These are phyloP conservation scores for Apiotrichum laibachii DNA, from an alignment of 1,284 basidiomycete species.

Conservation along the genomic window DNA sequence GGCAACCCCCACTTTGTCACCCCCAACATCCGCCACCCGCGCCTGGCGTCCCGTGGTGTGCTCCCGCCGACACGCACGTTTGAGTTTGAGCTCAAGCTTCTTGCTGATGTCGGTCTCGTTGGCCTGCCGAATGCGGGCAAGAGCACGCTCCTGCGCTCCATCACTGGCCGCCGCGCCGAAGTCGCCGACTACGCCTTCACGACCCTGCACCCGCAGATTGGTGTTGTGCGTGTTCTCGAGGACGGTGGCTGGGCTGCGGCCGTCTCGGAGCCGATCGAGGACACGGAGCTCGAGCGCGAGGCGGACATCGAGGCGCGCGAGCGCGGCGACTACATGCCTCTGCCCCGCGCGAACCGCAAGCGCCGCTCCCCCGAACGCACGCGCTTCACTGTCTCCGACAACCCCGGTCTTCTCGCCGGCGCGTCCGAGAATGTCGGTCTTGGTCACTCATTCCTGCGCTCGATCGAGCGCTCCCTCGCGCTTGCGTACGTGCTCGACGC, in stretches of 20 bases:
- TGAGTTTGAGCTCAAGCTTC: slow-evolving; percentile 87
- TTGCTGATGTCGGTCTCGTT: slow-evolving; percentile 91
- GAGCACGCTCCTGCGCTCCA: slow-evolving; percentile 78
- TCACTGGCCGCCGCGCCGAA: slow-evolving; percentile 83
- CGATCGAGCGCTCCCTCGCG: slow-evolving; percentile 86
- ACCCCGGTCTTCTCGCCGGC: slow-evolving; percentile 83
- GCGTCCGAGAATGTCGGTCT: slow-evolving; percentile 87
- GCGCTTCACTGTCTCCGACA: slow-evolving; percentile 94
- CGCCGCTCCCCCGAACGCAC: slow-evolving; percentile 58
- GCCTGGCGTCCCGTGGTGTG: slow-evolving; percentile 74
- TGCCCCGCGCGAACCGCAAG: slow-evolving; percentile 13
- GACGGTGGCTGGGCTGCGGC: slow-evolving; percentile 69
- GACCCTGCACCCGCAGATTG: slow-evolving; percentile 92
- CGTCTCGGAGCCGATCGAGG: slow-evolving; percentile 59
- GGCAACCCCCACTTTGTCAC: slow-evolving; percentile 81
- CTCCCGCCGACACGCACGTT: slow-evolving; percentile 79
- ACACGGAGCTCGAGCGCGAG: slow-evolving; percentile 64
- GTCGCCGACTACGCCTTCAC: slow-evolving; percentile 93
- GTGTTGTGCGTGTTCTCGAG: slow-evolving; percentile 77
- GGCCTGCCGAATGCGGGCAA: slow-evolving; percentile 84
- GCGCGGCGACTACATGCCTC: slow-evolving; percentile 33
- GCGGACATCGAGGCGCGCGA: slow-evolving; percentile 49
- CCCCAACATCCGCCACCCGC: slow-evolving; percentile 62
- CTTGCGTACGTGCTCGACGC: slow-evolving; percentile 92
- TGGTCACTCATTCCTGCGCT: slow-evolving; percentile 88